These are phyloP conservation scores for Borovskyia barvae DNA, from an alignment of 208 protist genomes.

Conservation along the genomic window DNA sequence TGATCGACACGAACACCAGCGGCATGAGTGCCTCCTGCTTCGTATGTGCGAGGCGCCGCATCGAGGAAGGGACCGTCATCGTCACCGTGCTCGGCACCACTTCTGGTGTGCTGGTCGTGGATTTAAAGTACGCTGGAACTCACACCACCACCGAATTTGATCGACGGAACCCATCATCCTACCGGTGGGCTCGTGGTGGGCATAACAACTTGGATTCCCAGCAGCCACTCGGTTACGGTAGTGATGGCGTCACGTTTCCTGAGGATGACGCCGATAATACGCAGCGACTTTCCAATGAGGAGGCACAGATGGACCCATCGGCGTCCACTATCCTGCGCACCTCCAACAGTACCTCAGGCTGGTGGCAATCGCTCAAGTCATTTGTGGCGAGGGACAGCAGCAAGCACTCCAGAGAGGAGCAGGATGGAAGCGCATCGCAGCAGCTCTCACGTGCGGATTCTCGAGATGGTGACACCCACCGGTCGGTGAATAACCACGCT, in stretches of 20 bases:
- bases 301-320: not conserved
- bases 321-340: slow-evolving; percentile 1
- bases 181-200: slow-evolving; percentile 12
- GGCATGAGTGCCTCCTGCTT: slow-evolving; percentile 52
- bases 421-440: not conserved
- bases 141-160: slow-evolving; percentile 56
- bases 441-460: too few relatives aligned
- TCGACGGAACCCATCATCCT: slow-evolving; percentile 22
- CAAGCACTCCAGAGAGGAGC: not conserved
- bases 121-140: slow-evolving; percentile 61
- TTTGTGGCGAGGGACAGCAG: slow-evolving; percentile 10
- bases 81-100: slow-evolving; percentile 63
- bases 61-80: slow-evolving; percentile 32
- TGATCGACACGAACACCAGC: slow-evolving; percentile 43
- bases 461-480: too few relatives aligned
- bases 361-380: slow-evolving; percentile 29
- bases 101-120: slow-evolving; percentile 50
- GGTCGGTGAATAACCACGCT: too few relatives aligned
- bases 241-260: not conserved
- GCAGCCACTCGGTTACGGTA: not conserved
- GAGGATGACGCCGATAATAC: not conserved
- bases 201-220: slow-evolving; percentile 17
- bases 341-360: not conserved
- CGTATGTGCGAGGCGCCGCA: slow-evolving; percentile 40
- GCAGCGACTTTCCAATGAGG: not conserved